A percentile compares a stretch with the other conserved stretches of the same genome.
Conservation (phyloP, 2,329 filamentous ascomycete genomes). For the Nigrospora oryzae region DNA sequence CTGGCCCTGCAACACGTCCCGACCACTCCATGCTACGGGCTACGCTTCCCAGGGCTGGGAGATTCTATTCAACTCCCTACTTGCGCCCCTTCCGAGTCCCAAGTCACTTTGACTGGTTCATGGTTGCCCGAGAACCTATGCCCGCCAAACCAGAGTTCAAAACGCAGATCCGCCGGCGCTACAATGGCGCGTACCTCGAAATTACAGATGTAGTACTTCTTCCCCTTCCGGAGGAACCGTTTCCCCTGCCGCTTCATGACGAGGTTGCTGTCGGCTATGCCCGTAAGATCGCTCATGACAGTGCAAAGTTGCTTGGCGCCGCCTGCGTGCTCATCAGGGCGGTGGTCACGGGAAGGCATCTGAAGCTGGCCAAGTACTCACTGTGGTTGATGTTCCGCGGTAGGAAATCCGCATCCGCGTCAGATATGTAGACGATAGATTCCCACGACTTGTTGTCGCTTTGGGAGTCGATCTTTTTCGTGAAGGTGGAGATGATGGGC, state of each 20-base stretch:
- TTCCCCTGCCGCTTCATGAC: constrained; percentile 25
- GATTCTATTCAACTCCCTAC: not conserved
- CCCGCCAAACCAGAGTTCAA: constrained; percentile 34
- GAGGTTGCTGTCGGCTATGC: constrained; percentile 28
- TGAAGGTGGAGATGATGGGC: constrained; percentile 23
- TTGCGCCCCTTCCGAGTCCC: constrained; percentile 20
- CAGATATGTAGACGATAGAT: constrained; percentile 28
- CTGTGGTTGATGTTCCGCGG: constrained; percentile 28
- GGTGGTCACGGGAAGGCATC: not conserved
- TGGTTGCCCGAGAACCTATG: constrained; percentile 28
- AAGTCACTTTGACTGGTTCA: constrained; percentile 25
- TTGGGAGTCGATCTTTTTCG: constrained; percentile 22
- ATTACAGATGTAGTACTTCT: constrained; percentile 28
- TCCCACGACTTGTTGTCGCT: constrained; percentile 27
- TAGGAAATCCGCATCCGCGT: constrained; percentile 24
- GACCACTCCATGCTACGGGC: too few species aligned
- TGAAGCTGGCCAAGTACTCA: constrained; percentile 10
- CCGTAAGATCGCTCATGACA: constrained; percentile 30
- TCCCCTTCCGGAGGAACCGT: constrained; percentile 22
- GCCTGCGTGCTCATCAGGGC: not conserved
- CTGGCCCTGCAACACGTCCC: too few species aligned
- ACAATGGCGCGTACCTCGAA: constrained; percentile 46
- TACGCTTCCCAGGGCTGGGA: too few species aligned
- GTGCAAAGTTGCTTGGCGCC: constrained; percentile 28
- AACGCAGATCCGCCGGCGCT: constrained; percentile 43